phyloP scores from a whole-genome alignment of 2,329 filamentous ascomycete species.

The Rutstroemia sp. region DNA sequence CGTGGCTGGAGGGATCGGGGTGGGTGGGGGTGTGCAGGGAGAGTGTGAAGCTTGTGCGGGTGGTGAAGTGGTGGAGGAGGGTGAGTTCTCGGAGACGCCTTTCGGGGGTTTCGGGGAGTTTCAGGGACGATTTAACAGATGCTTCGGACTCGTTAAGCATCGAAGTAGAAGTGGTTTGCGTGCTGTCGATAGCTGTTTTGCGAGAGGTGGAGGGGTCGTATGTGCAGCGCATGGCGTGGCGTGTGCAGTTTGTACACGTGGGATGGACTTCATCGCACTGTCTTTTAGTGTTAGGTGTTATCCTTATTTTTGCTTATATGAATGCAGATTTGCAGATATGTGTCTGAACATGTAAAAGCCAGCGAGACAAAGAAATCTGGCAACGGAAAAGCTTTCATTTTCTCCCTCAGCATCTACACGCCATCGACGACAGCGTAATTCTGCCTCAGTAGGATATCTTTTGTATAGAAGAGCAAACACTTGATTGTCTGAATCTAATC shows the following conservation, averaged over 20 bases:
- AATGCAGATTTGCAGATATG: no score
- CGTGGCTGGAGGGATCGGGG: not conserved
- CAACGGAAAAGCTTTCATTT: no score
- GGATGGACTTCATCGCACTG: slow-evolving; percentile 23
- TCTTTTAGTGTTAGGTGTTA: not conserved
- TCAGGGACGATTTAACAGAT: no score
- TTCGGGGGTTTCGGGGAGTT: slow-evolving; percentile 11
- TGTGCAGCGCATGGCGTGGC: slow-evolving; percentile 16
- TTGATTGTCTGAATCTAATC: no score
- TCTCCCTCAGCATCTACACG: no score
- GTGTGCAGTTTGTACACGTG: slow-evolving; percentile 14
- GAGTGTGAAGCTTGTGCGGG: slow-evolving; percentile 13
- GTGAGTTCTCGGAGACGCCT: slow-evolving; percentile 18
- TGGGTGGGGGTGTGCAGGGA: not conserved
- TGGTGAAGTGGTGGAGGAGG: slow-evolving; percentile 20
- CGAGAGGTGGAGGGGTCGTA: slow-evolving; percentile 5
- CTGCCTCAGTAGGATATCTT: no score
- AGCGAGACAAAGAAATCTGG: no score
- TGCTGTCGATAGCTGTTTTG: not conserved
- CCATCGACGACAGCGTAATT: no score
- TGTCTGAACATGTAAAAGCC: no score
- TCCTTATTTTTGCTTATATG: no score
- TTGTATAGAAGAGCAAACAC: no score
- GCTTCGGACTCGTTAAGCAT: no score
- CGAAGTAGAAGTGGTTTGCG: not conserved